phyloP scores from a whole-genome alignment of 441 rosid species.

The Corymbia calophylla region DNA sequence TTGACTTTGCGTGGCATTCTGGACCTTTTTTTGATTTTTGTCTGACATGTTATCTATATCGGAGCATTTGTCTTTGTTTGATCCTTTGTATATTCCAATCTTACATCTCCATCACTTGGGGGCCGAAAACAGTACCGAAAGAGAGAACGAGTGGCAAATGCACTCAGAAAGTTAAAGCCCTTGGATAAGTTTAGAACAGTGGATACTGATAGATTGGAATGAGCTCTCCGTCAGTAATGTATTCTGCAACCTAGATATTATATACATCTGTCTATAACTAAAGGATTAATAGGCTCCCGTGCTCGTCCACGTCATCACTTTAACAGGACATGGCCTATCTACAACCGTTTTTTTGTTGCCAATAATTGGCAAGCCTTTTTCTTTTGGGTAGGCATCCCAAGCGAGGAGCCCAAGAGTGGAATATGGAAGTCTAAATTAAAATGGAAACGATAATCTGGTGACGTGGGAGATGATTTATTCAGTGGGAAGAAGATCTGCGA shows the following conservation, averaged over 20 bases:
- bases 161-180: background rate
- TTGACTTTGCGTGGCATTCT: background rate
- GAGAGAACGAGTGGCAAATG: background rate
- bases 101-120: background rate
- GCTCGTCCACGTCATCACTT: background rate
- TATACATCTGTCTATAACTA: background rate
- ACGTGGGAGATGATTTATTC: background rate
- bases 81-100: background rate
- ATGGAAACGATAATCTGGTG: background rate
- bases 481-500: background rate
- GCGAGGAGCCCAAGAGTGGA: background rate
- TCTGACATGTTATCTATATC: background rate
- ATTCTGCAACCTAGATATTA: background rate
- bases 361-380: background rate
- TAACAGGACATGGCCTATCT: background rate
- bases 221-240: background rate
- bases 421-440: background rate
- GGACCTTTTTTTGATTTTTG: background rate
- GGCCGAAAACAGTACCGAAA: background rate
- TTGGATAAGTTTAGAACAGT: background rate
- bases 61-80: background rate
- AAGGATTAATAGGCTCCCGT: background rate
- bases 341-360: background rate
- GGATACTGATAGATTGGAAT: background rate
- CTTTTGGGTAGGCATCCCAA: background rate